Evolutionary conservation across 257 asterid species (phyloP), one percentile per base, ranked within the genome.

Genomic region (Fraxinus pennsylvanica): DNA sequence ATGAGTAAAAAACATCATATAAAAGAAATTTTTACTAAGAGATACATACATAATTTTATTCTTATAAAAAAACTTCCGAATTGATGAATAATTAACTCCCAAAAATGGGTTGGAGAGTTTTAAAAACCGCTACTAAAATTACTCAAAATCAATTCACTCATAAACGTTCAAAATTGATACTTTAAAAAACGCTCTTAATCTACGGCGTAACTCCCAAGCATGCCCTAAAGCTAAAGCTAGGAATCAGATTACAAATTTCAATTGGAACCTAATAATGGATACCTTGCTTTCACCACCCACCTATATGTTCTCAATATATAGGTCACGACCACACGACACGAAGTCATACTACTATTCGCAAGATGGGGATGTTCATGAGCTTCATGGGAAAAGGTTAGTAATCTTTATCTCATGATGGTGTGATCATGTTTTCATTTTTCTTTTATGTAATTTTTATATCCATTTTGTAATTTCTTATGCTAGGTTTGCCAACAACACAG

Each of bases 331-430:
- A 54, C 30, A 54, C 21, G 68, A 30, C 15, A 36, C 21, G 59
- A 70, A 29, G 38, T 66, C 68, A 67, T 12, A 57, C 7, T 10
- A 59, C 7, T 12, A 52, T 61, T 80, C 19, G 59, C 79, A 88
- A 76, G 43, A 94, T 94, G 97, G 97, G 96, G 76, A 68, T 89
- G 83, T 32, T 89, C 75, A 81, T 87, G 90, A 92, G 96, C 78
- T 83, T 90, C 84, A 88, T 90, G 91, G 94, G 93, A 78, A 90
- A 83, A 88, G 96, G 98, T 91, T 39, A 75, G 81, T 47, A 30
- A 75, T 59, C 29, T 17, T 39, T 2, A 9, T 30, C 25, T 9
- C 59, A 15, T 47, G n/a, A 47, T 47, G 57, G 57, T 47, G n/a
- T 13, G 21, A 47, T 15, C 59, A 15, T 15, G 21, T 47, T 47